Percentiles rank a stretch among this genome's conserved stretches.
Evolutionary conservation across 2,329 filamentous ascomycete genomes (phyloP).

Genomic region (Cytospora leucostoma): DNA sequence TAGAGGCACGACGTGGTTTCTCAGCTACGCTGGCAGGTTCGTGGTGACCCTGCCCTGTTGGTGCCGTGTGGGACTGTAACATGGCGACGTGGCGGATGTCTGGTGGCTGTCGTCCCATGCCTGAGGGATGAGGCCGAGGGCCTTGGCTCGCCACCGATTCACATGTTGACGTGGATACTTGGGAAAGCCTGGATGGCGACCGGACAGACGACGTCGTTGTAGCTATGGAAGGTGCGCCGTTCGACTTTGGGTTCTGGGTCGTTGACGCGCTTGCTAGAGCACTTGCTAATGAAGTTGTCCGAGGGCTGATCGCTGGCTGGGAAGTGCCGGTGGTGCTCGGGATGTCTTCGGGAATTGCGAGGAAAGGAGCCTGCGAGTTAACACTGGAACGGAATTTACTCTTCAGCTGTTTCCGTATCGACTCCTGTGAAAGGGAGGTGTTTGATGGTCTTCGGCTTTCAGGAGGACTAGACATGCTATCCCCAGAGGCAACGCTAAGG

Average conservation of each 20-base stretch:
- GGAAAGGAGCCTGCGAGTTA: constrained; percentile 44
- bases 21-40: constrained; percentile 10
- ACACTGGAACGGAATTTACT: constrained; percentile 41
- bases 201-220: constrained; percentile 42
- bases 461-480: constrained; percentile 26
- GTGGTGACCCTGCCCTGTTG: constrained; percentile 18
- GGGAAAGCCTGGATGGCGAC: constrained; percentile 34
- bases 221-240: constrained; percentile 37
- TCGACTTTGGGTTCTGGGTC: constrained; percentile 34
- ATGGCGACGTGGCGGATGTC: constrained; percentile 24
- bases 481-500: constrained; percentile 34
- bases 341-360: constrained; percentile 42
- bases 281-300: constrained; percentile 36
- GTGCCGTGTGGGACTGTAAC: constrained; percentile 17
- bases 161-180: constrained; percentile 30
- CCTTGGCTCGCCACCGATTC: constrained; percentile 21
- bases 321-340: constrained; percentile 28
- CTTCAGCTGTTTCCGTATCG: constrained; percentile 21
- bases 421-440: constrained; percentile 21
- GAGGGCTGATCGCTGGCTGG: constrained; percentile 30
- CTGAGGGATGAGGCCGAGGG: constrained; percentile 18
- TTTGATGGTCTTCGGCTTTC: constrained; percentile 25
- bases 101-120: constrained; percentile 4
- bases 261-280: constrained; percentile 26
- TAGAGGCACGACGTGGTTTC: constrained; percentile 24